Percentiles rank a stretch among this genome's conserved stretches.
Conservation (phyloP, 1,284 basidiomycete genomes). For the Pseudozyma sp. region DNA sequence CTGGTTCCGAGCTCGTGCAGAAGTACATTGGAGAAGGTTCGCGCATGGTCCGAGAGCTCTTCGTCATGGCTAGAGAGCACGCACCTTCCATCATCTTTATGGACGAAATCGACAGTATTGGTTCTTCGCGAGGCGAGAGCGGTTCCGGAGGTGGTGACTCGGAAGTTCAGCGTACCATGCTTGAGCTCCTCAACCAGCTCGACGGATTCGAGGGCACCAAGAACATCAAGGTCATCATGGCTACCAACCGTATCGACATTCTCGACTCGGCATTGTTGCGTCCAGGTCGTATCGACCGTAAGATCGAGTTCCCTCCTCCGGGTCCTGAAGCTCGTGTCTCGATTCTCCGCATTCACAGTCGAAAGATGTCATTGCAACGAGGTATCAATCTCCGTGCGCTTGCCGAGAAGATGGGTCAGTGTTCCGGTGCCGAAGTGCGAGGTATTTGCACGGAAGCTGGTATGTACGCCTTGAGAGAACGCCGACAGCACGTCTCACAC, state of each 20-base stretch:
- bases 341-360: conserved; percentile 94
- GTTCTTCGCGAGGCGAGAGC: conserved; percentile 89
- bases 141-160: conserved; percentile 82
- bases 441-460: conserved; percentile 99
- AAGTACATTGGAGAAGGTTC: conserved; percentile 99
- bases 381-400: conserved; percentile 94
- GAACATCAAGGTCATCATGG: conserved; percentile 99
- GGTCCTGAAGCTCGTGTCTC: conserved; percentile 96
- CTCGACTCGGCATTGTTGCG: conserved; percentile 93
- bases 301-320: conserved; percentile 99
- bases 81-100: conserved; percentile 99
- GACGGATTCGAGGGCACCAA: conserved; percentile 98
- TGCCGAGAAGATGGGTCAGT: conserved; percentile 99
- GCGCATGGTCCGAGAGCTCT: conserved; percentile 82
- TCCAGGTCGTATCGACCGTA: conserved; percentile 96
- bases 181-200: conserved; percentile 94
- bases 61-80: conserved; percentile 98
- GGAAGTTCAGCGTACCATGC: conserved; percentile 97
- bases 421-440: conserved; percentile 95
- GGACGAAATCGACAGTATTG: conserved; percentile 99
- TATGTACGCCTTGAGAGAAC: conserved; percentile 96
- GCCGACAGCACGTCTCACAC: conserved; percentile 93
- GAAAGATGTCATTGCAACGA: conserved; percentile 98
- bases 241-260: conserved; percentile 98
- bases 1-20: conserved; percentile 93